Conservation (phyloP, 805 yeast species). For the Sugiyamaella floridensis region DNA sequence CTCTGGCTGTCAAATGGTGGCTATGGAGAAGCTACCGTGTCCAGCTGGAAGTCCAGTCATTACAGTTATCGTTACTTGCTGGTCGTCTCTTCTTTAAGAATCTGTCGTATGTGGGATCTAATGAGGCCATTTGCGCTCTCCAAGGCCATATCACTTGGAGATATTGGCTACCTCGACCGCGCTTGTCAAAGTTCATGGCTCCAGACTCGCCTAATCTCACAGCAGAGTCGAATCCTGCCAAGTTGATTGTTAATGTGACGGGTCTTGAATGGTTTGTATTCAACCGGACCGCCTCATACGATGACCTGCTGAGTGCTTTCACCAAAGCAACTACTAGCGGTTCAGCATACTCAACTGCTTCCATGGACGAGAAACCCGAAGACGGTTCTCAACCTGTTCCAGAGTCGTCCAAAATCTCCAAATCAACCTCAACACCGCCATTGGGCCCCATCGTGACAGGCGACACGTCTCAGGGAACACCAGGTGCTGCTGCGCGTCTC, state of each 20-base stretch:
- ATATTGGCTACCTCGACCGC: conserved; percentile 63
- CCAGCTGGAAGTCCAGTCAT: conserved; percentile 59
- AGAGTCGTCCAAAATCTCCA: too few species aligned
- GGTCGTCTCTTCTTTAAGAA: conserved; percentile 79
- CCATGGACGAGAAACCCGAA: too few species aligned
- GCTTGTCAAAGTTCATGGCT: conserved; percentile 27
- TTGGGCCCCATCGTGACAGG: background rate
- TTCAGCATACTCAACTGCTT: too few species aligned
- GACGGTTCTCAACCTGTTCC: too few species aligned
- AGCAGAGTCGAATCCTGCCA: background rate
- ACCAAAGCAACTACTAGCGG: background rate
- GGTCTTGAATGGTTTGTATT: conserved; percentile 82
- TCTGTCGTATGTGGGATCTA: conserved; percentile 62
- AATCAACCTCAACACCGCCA: background rate
- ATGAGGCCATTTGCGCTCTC: conserved; percentile 62
- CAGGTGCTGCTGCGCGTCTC: too few species aligned
- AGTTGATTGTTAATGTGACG: conserved; percentile 44
- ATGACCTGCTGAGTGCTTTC: conserved; percentile 39
- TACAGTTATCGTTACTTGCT: conserved; percentile 71
- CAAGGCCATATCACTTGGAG: conserved; percentile 82
- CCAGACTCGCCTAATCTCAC: conserved; percentile 5
- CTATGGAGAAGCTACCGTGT: conserved; percentile 60
- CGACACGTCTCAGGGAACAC: too few species aligned
- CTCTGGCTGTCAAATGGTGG: conserved; percentile 43
- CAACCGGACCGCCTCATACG: conserved; percentile 75